phyloP scores from a whole-genome alignment of 176 grass and related monocot species.

The Juncus inflexus region DNA sequence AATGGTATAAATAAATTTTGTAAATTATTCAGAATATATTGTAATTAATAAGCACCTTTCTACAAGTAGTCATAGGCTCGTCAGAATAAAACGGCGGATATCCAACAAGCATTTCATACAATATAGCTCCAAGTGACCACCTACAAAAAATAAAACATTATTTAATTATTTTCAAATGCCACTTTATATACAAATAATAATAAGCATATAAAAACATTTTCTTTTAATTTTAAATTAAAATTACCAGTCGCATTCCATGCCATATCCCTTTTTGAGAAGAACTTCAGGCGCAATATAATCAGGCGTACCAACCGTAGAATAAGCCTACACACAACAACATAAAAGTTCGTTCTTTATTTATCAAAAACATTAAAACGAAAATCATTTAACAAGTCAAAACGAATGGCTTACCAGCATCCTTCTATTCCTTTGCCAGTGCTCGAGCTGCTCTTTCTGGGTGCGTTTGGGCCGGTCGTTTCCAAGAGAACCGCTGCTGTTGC shows the following conservation, averaged over 20 bases:
- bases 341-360: neutral
- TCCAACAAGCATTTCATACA: slow-evolving; percentile 98
- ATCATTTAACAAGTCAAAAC: neutral
- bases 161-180: slow-evolving; percentile 13
- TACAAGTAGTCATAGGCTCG: slow-evolving; percentile 95
- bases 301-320: slow-evolving; percentile 96
- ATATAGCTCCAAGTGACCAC: slow-evolving; percentile 99
- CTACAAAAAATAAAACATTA: slow-evolving; percentile 34
- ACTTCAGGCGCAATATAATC: slow-evolving; percentile 99
- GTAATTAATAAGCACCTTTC: slow-evolving; percentile 56
- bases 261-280: slow-evolving; percentile 96
- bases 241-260: slow-evolving; percentile 98
- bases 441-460: slow-evolving; percentile 88
- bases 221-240: slow-evolving; percentile 1
- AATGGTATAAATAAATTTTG: too few species aligned
- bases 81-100: slow-evolving; percentile 99
- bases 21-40: too few species aligned
- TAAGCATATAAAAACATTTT: slow-evolving; percentile 3
- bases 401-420: slow-evolving; percentile 73
- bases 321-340: slow-evolving; percentile 46
- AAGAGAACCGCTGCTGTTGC: slow-evolving; percentile 31
- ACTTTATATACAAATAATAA: slow-evolving; percentile 13
- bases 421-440: slow-evolving; percentile 98
- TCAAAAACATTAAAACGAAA: neutral
- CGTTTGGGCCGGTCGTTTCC: slow-evolving; percentile 54